Conservation (phyloP, 352 stramenopile genomes). For the Globisporangium viniferum region DNA sequence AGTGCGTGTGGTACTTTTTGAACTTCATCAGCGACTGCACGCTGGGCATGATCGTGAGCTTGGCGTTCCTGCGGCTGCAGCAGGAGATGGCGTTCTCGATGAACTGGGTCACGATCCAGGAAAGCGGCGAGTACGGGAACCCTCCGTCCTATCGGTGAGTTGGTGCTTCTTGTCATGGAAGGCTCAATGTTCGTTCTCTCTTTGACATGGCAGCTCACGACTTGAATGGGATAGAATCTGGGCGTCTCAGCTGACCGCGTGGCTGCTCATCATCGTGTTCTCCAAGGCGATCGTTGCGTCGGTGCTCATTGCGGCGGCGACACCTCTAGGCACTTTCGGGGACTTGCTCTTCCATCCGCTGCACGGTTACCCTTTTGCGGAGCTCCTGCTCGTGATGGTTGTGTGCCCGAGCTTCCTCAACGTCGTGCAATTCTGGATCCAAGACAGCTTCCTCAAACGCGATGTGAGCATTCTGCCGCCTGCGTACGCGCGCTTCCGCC, state of each 20-base stretch:
- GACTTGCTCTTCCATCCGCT: conserved; percentile 66
- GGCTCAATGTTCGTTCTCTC: neutral
- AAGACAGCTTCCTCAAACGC: conserved; percentile 82
- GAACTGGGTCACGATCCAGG: conserved; percentile 71
- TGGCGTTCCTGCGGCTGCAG: conserved; percentile 71
- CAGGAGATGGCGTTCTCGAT: conserved; percentile 71
- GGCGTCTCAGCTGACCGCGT: conserved; percentile 52
- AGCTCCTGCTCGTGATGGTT: conserved; percentile 79
- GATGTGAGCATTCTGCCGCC: conserved; percentile 59
- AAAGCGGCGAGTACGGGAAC: conserved; percentile 75
- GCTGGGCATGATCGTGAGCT: conserved; percentile 73
- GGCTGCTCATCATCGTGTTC: conserved; percentile 76
- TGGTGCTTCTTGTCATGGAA: neutral
- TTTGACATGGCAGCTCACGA: neutral
- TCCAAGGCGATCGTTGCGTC: conserved; percentile 77
- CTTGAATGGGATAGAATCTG: conserved; percentile 34
- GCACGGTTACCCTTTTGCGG: conserved; percentile 54
- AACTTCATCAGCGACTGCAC: conserved; percentile 82
- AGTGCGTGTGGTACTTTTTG: conserved; percentile 86
- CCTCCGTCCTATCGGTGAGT: conserved; percentile 57
- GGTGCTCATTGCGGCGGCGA: conserved; percentile 52
- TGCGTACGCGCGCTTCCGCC: conserved; percentile 56
- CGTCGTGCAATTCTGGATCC: conserved; percentile 84
- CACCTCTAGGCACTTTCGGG: conserved; percentile 51
- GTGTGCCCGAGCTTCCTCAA: conserved; percentile 84